Evolutionary conservation across 2,329 filamentous ascomycete genomes (phyloP).

Genomic region (Scytalidium lignicola): DNA sequence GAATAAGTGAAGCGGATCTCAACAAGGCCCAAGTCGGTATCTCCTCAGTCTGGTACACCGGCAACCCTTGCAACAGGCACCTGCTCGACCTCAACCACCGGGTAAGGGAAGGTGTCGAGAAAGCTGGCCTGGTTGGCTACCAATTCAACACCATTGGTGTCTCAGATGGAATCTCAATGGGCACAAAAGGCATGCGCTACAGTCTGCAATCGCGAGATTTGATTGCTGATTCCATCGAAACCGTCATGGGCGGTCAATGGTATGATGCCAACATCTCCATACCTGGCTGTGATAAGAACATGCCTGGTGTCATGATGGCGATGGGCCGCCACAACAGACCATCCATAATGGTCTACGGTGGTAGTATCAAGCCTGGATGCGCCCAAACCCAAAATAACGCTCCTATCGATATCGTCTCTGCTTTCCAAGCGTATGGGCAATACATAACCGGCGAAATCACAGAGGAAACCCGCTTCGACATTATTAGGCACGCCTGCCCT

Average conservation of each 20-base stretch:
- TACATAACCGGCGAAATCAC: conserved; percentile 88
- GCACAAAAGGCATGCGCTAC: conserved; percentile 94
- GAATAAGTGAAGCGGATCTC: conserved; percentile 80
- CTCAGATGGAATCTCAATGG: conserved; percentile 97
- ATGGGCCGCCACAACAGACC: conserved; percentile 95
- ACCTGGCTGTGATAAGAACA: conserved; percentile 99
- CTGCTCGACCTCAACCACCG: conserved; percentile 65
- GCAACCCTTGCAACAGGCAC: conserved; percentile 99
- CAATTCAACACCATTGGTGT: conserved; percentile 99
- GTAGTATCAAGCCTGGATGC: conserved; percentile 88
- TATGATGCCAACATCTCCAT: conserved; percentile 97
- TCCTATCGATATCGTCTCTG: conserved; percentile 88
- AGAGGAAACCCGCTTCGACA: conserved; percentile 88
- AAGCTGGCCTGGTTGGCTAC: conserved; percentile 81
- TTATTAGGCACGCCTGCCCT: conserved; percentile 87
- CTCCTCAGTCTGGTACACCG: conserved; percentile 95
- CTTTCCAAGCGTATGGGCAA: conserved; percentile 96
- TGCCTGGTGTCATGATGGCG: conserved; percentile 88
- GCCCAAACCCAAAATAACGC: conserved; percentile 67
- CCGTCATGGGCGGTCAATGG: conserved; percentile 98
- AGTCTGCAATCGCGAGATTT: conserved; percentile 91
- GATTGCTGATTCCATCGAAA: conserved; percentile 97
- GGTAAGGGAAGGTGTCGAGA: conserved; percentile 59
- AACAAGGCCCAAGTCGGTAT: conserved; percentile 97
- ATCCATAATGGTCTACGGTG: conserved; percentile 96